These are phyloP conservation scores for Gigaspora rosea DNA, from an alignment of 192 early-diverging fungal species.

Conservation along the genomic window DNA sequence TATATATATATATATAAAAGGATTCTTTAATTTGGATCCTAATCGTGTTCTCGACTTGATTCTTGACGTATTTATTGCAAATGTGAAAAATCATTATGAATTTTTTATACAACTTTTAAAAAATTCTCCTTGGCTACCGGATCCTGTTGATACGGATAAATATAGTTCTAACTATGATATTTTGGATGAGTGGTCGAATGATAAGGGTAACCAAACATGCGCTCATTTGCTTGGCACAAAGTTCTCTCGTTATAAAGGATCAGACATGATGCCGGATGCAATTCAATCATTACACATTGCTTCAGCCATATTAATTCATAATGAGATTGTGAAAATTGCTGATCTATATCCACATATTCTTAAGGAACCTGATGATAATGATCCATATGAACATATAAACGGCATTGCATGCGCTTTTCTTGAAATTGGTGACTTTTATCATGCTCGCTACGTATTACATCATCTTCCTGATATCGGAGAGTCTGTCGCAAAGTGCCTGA, in stretches of 20 bases:
- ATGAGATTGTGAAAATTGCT: slow-evolving; percentile 32
- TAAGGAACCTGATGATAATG: neutral
- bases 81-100: slow-evolving; percentile 62
- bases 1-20: slow-evolving; percentile 25
- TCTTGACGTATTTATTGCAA: slow-evolving; percentile 73
- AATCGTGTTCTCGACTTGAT: slow-evolving; percentile 81
- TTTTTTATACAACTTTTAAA: slow-evolving; percentile 73
- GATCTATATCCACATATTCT: slow-evolving; percentile 57
- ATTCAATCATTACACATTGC: neutral
- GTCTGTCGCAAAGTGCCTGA: slow-evolving; percentile 61
- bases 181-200: slow-evolving; percentile 7
- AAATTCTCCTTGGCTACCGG: slow-evolving; percentile 55
- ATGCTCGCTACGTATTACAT: slow-evolving; percentile 55
- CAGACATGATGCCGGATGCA: neutral
- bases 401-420: slow-evolving; percentile 62
- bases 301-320: neutral
- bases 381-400: slow-evolving; percentile 52
- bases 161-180: neutral
- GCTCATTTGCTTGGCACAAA: slow-evolving; percentile 30
- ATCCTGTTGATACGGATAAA: slow-evolving; percentile 37
- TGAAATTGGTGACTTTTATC: slow-evolving; percentile 59
- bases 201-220: slow-evolving; percentile 59
- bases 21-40: slow-evolving; percentile 82
- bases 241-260: neutral
- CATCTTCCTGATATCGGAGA: slow-evolving; percentile 56